A percentile compares a stretch with the other conserved stretches of the same genome.
phyloP scores from a whole-genome alignment of 306 rosid genomes.

The Casuarina equisetifolia region DNA sequence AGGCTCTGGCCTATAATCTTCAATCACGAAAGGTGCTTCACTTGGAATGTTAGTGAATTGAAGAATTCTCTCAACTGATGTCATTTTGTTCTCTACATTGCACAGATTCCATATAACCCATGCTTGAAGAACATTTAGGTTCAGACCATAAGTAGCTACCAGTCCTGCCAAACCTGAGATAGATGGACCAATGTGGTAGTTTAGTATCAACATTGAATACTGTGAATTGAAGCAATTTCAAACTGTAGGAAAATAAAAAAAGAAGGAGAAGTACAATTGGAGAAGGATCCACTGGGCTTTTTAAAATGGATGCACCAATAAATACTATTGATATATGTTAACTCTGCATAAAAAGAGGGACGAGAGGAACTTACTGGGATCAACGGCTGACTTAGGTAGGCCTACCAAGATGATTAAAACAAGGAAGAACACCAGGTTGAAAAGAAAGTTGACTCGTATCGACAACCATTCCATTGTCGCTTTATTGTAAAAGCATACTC shows the following conservation, averaged over 20 bases:
- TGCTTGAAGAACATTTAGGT: constrained; percentile 76
- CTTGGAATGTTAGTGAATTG: constrained; percentile 65
- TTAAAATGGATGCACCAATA: too few species aligned
- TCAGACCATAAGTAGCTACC: constrained; percentile 79
- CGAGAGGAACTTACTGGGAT: constrained; percentile 59
- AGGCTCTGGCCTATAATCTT: constrained; percentile 53
- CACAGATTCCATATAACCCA: constrained; percentile 94
- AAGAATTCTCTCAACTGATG: constrained; percentile 80
- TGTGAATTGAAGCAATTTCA: not conserved
- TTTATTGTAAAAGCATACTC: constrained; percentile 70
- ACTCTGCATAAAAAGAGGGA: constrained; percentile 1
- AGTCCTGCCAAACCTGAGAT: constrained; percentile 80
- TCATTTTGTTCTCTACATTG: constrained; percentile 92
- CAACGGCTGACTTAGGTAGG: constrained; percentile 66
- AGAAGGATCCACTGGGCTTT: not conserved
- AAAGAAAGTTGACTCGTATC: constrained; percentile 71
- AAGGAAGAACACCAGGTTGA: constrained; percentile 63
- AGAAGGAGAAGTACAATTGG: not conserved
- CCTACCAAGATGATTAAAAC: constrained; percentile 64
- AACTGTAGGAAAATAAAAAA: not conserved
- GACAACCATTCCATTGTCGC: constrained; percentile 92
- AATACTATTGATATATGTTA: too few species aligned
- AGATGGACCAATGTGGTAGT: constrained; percentile 17
- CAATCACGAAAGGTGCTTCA: constrained; percentile 64
- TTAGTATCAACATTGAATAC: not conserved